phyloP scores from a whole-genome alignment of 192 early-diverging fungal genomes.

The Coemansia javaensis region DNA sequence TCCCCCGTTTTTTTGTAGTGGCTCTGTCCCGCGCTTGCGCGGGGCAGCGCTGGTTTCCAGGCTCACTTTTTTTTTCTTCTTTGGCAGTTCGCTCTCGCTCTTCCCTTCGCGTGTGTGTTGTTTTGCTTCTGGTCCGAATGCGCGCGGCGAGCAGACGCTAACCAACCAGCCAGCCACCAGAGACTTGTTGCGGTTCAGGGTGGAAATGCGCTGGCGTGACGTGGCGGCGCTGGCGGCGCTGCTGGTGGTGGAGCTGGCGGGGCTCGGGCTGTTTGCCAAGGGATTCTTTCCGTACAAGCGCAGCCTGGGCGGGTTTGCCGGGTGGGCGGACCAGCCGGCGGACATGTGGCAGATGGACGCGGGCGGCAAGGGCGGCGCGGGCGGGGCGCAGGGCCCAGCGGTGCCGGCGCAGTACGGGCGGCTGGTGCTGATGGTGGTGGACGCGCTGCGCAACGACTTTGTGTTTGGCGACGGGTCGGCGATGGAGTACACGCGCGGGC shows the following conservation, averaged over 20 bases:
- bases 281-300: conserved; percentile 79
- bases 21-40: too few species aligned
- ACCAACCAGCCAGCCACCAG: too few species aligned
- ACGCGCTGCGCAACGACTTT: conserved; percentile 74
- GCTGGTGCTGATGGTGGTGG: conserved; percentile 69
- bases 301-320: conserved; percentile 60
- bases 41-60: too few species aligned
- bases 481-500: conserved; percentile 59
- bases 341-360: conserved; percentile 6
- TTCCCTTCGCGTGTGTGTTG: too few species aligned
- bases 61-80: too few species aligned
- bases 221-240: conserved; percentile 9
- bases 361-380: not conserved
- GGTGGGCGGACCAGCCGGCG: conserved; percentile 22
- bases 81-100: too few species aligned
- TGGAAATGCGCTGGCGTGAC: conserved; percentile 16
- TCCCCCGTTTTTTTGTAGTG: too few species aligned
- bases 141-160: too few species aligned
- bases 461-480: conserved; percentile 61
- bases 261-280: conserved; percentile 61
- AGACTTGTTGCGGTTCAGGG: too few species aligned
- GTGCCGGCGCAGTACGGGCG: conserved; percentile 36
- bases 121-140: too few species aligned
- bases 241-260: conserved; percentile 54
- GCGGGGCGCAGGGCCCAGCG: not conserved